phyloP scores from a whole-genome alignment of 768 basidiomycete genomes.

The Xanthoconium stramineum region DNA sequence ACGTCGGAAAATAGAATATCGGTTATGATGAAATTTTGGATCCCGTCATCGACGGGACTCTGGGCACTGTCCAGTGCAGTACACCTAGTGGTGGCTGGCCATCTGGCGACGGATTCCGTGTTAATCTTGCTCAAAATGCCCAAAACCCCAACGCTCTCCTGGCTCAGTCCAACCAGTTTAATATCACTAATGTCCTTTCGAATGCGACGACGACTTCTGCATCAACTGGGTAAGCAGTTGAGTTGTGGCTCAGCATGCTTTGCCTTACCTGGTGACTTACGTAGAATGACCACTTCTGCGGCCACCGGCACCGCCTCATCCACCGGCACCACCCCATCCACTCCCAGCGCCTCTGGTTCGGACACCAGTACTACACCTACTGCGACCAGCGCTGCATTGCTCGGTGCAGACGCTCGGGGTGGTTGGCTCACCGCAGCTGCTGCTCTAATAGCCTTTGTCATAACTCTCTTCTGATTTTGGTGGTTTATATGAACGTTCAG shows the following conservation, averaged over 20 bases:
- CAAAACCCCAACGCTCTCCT: conserved; percentile 49
- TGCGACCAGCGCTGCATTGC: conserved; percentile 30
- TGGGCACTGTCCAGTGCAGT: conserved; percentile 38
- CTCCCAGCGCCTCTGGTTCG: conserved; percentile 26
- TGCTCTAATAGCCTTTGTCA: conserved; percentile 34
- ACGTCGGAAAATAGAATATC: conserved; percentile 31
- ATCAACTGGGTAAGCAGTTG: conserved; percentile 16
- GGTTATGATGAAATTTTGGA: conserved; percentile 47
- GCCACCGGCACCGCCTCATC: conserved; percentile 5
- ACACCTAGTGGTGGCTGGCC: conserved; percentile 68
- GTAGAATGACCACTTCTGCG: conserved; percentile 10
- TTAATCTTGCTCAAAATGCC: conserved; percentile 64
- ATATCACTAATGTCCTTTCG: conserved; percentile 34
- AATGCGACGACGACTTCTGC: conserved; percentile 12
- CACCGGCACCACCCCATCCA: conserved; percentile 9
- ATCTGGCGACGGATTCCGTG: conserved; percentile 55
- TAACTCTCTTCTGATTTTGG: conserved; percentile 17
- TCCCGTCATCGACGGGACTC: conserved; percentile 51
- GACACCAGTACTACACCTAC: conserved; percentile 26
- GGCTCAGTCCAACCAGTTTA: conserved; percentile 70
- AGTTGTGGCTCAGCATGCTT: neutral
- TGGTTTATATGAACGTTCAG: neutral
- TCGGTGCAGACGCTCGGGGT: conserved; percentile 27
- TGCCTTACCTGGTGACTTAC: neutral
- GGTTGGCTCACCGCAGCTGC: conserved; percentile 35